A percentile compares a stretch with the other conserved stretches of the same genome.
phyloP scores from a whole-genome alignment of 2,329 filamentous ascomycete species.

The Geosmithia flava region DNA sequence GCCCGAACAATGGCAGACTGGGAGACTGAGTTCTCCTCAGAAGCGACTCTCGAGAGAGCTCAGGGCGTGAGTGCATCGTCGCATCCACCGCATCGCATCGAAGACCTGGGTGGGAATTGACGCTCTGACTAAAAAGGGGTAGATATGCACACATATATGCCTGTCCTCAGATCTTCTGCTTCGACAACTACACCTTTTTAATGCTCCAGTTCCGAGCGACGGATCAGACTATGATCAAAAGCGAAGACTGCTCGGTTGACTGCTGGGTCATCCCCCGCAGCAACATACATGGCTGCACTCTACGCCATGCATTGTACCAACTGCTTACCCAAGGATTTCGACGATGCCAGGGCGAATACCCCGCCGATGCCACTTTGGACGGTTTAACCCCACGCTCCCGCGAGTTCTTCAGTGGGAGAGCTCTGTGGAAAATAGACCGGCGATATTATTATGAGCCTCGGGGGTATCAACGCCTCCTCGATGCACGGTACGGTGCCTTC shows the following conservation, averaged over 20 bases:
- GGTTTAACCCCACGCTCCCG: not conserved
- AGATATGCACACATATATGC: not conserved
- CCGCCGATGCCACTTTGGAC: not conserved
- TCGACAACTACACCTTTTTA: not conserved
- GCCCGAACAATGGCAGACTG: not conserved
- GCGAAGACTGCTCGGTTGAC: not conserved
- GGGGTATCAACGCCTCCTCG: not conserved
- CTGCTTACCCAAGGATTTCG: not conserved
- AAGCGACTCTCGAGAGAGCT: not conserved
- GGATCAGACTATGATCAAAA: not conserved
- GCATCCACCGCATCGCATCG: too few relatives aligned
- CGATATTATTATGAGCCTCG: not conserved
- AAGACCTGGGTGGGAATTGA: too few relatives aligned
- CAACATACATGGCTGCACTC: not conserved
- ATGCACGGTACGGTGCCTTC: not conserved
- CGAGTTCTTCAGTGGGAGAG: not conserved
- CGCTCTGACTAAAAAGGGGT: not conserved
- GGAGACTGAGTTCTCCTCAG: not conserved
- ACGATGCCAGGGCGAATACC: not conserved
- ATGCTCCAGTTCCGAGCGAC: not conserved
- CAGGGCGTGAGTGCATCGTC: not conserved
- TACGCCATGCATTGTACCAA: not conserved
- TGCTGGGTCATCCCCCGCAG: not conserved
- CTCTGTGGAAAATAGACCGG: not conserved
- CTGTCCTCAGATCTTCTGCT: not conserved